Conservation (phyloP, 441 rosid species). For the Theobroma grandiflorum region DNA sequence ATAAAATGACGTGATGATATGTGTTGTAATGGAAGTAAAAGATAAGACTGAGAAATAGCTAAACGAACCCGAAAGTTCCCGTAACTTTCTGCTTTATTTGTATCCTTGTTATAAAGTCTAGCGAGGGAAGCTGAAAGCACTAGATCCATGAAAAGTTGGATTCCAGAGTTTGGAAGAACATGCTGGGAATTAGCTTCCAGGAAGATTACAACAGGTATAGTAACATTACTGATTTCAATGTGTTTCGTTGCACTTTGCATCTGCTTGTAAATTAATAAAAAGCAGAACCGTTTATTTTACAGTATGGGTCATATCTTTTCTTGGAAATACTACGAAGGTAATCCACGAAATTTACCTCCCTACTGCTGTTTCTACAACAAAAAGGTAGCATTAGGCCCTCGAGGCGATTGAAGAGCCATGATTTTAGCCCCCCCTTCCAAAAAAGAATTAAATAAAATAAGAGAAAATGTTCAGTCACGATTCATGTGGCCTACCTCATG, state of each 20-base stretch:
- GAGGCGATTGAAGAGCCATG: not conserved
- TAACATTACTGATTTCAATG: not conserved
- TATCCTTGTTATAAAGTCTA: not conserved
- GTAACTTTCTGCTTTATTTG: not conserved
- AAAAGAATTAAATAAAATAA: not conserved
- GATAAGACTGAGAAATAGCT: not conserved
- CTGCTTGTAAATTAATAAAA: not conserved
- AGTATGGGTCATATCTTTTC: not conserved
- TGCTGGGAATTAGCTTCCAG: not conserved
- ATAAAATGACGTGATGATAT: not conserved
- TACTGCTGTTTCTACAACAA: not conserved
- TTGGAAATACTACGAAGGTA: not conserved
- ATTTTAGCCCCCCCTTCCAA: not conserved
- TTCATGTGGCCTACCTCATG: not conserved
- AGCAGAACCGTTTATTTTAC: not conserved
- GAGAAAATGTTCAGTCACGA: no score
- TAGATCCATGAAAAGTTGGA: not conserved
- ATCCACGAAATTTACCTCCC: not conserved
- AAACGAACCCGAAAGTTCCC: conserved; percentile 14
- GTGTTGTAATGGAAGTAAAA: not conserved
- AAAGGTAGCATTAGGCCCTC: not conserved
- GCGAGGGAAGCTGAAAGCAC: not conserved
- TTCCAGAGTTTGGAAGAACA: not conserved
- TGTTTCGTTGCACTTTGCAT: not conserved
- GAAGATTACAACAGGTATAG: not conserved